Evolutionary conservation across 1,284 basidiomycete genomes (phyloP), one percentile per base, ranked within the genome.

Genomic region (Wolfiporia cocos): DNA sequence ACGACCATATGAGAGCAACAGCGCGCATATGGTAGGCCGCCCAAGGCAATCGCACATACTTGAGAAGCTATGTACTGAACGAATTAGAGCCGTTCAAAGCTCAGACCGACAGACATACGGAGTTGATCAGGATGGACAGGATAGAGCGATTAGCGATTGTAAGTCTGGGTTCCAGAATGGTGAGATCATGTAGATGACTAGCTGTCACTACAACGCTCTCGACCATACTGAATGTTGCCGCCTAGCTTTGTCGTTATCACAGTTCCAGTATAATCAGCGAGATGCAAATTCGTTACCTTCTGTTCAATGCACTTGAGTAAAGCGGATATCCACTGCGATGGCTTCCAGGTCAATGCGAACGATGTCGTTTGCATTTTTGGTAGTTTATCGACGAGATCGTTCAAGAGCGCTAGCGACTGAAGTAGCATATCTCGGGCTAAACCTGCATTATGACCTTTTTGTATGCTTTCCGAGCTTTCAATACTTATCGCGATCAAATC

Each of bases 1-100:
- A 62, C 0, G 75, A 74, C 92, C 94, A 98, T 14, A 98, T 73
- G n/a, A 98, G 68, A 53, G 75, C 82, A 17, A 91, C 86, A 5
- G 87, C 80, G 19, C 91, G 83, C 32, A 81, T 76, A 60, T 97
- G 93, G 58, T 91, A 94, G 1, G 76, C 69, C 1, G 83, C 70
- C 51, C 67, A 78, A 18, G 80, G 64, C 0, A 81, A 76, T 5
- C 75, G 74, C 17, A 98, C 72, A 59, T 90, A 96, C 35, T 68
- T 69, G 46, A 97, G 71, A 1, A 97, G 70, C 74, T 89, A 64
- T 6, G 11, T 15, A n/a, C 5, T 19, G 11, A n/a, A n/a, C n/a
- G n/a, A n/a, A n/a, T n/a, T n/a, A n/a, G n/a, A n/a, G n/a, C n/a
- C n/a, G n/a, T n/a, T n/a, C n/a, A n/a, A n/a, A n/a, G n/a, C n/a